Evolutionary conservation across 2,329 filamentous ascomycete genomes (phyloP).

Genomic region (Cladophialophora carrionii): DNA sequence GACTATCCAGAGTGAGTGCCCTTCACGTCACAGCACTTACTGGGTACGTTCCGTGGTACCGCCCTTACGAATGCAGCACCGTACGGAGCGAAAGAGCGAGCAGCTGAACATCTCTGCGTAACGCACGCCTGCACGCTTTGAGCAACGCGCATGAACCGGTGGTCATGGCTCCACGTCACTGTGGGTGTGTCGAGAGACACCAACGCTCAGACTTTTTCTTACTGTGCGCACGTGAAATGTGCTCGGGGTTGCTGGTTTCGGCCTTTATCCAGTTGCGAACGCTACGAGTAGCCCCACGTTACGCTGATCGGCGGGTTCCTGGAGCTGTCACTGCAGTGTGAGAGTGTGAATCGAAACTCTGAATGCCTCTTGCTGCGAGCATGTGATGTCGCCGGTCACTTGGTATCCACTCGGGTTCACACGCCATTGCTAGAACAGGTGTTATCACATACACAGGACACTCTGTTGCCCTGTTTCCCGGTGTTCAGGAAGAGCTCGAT

Average conservation of each 20-base stretch:
- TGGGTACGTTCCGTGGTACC: background rate
- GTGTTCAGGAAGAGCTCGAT: background rate
- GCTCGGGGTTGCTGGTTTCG: background rate
- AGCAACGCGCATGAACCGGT: conserved; percentile 25
- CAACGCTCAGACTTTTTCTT: background rate
- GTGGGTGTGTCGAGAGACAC: conserved; percentile 20
- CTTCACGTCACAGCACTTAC: background rate
- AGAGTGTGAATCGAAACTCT: background rate
- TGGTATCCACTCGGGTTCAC: background rate
- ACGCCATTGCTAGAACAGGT: background rate
- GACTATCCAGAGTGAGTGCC: background rate
- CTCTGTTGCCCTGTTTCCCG: background rate
- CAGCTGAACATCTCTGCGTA: conserved; percentile 6
- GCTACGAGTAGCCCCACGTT: background rate
- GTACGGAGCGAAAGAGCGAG: background rate
- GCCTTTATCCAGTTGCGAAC: too few relatives aligned
- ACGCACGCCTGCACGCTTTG: conserved; percentile 14
- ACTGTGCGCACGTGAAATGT: conserved; percentile 8
- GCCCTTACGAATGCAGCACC: conserved; percentile 4
- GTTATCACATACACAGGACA: background rate
- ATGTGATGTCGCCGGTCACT: background rate
- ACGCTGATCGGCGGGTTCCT: background rate
- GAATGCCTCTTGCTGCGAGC: background rate
- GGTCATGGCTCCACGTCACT: conserved; percentile 6
- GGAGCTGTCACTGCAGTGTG: background rate